Evolutionary conservation across 208 protist species (phyloP), one percentile per base, ranked within the genome.

Genomic region (Crithidia fasciculata): DNA sequence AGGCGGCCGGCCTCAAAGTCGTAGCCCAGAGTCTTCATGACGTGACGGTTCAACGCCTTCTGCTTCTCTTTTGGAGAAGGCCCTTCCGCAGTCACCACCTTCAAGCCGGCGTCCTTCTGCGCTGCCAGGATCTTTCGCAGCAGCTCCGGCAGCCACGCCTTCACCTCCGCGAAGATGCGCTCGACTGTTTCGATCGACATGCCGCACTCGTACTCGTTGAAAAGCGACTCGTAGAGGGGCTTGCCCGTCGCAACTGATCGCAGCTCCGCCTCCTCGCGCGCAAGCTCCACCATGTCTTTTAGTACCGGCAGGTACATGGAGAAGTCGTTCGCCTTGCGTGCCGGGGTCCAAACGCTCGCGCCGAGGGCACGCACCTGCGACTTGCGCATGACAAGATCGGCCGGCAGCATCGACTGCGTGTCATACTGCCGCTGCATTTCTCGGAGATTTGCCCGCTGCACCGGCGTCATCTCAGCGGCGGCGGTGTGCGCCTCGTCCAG

Each of bases 1-100:
- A 96, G 74, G 9, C 95, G 84, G 36, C 91, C 93, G n/a, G 50
- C 78, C 0, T 95, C 87, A 64, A 96, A 92, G 74, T 94, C 86
- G 72, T 89, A 96, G 44, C 91, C 73, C 89, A 83, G 92, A 49
- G 87, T 45, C 36, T 72, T 61, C 85, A 94, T 92, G 4, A 91
- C 68, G 16, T 82, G 75, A 8, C 70, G 73, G 37, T 81, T n/a
- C 7, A 96, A 80, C 1, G 71, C 83, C 37, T 88, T 62, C 73
- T 96, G 94, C 72, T 81, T 82, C 0, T 80, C 74, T 28, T 81
- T 36, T 5, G 80, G 61, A 50, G 95, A 88, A 10, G 93, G 83
- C n/a, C 69, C 65, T 58, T 84, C 59, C 4, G 80, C 67, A 9
- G 73, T 50, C 28, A 88, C 15, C 12, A 74, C 41, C 19, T 67